Base-by-base conservation (phyloP, 495 filamentous ascomycete species). In the Podospora tetraspora region DNA sequence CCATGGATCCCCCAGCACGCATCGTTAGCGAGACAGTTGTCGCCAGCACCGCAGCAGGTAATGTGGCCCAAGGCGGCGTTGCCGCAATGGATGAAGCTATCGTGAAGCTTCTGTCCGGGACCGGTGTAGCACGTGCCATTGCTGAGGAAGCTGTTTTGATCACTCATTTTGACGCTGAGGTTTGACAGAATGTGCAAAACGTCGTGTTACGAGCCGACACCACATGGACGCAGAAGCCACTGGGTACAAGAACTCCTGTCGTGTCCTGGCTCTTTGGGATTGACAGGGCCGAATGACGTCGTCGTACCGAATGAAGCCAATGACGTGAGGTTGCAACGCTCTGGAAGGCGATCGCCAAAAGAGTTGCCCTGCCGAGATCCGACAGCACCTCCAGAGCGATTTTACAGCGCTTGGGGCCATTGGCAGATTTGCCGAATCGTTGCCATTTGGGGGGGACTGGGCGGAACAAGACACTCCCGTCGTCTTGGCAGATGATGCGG, bases 121-220 rank as follows among this genome's bases (percentile, higher is more conserved):
- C 68, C 67, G 3, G 67, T 65, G 61, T 75, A 75, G 63, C 73
- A 75, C 5, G 73, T 75, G 60, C 73, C 73, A 59, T 74, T 75
- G 59, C 69, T 72, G 62, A 75, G 34, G 7, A 69, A 63, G 30
- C 74, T 75, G 58, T 75, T 69, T n/a, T 30, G 32, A n/a, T 30
- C 57, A 37, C 68, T 57, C 71, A 72, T 72, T 13, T 25, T 59
- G 61, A 16, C 62, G 30, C 10, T 32, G 27, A 32, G 29, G 16
- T n/a, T 62, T 30, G 61, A n/a, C 61, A 12, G 10, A 21, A 29
- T 32, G 4, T 27, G 61, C 61, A 32, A 25, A 12, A 1, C 6
- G 16, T n/a, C 1, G 61, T 32, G 29, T 19, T 16, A 37, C 25
- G 22, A 22, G 37, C 61, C 19, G 10, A 25, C n/a, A n/a, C 16